Base-by-base conservation (phyloP, 164 flowering plant genomes). In the Houttuynia cordata region DNA sequence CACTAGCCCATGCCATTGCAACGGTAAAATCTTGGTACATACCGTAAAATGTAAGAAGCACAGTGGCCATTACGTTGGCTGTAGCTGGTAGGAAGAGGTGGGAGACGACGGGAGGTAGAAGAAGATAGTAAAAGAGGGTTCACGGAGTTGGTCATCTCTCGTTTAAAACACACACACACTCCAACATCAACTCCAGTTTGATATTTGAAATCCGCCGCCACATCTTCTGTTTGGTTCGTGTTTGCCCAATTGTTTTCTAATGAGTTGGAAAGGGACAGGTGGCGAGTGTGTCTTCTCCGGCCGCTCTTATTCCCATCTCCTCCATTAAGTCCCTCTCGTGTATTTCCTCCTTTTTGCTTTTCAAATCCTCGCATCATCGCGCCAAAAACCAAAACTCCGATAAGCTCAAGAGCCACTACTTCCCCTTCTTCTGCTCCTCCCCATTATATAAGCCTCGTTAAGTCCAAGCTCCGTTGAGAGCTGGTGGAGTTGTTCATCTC, bases 281-380 rank as follows among this genome's bases (percentile, higher is more conserved):
- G 4, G 37, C 37, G 4, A 30, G 4, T 45, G 14, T 45, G 49
- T 45, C 49, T 45, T 45, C 49, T 45, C 37, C 37, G 37, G 37
- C 37, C 37, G 37, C 37, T 30, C 37, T 30, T 30, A 30, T 30
- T 45, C 49, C 17, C 49, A 41, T 10, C 60, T 66, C 39, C 20
- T 17, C 30, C 24, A 2, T 17, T 56, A 9, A 40, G 59, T 58
- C 60, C 17, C 60, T 21, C 62, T 68, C 84, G 76, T 85, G 86
- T 78, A 75, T 71, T 81, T 83, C 14, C 49, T 10, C 17, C 17
- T 14, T 14, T 82, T 70, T 75, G 83, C 79, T 68, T 75, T 85
- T 80, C 83, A 77, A 85, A 81, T 77, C 60, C 61, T 57, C 51
- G 68, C 64, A 70, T 79, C 74, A 65, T 63, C 79, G 86, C 84